These are phyloP conservation scores for Ambrosiella cleistominuta DNA, from an alignment of 2,329 filamentous ascomycete species.

Conservation along the genomic window DNA sequence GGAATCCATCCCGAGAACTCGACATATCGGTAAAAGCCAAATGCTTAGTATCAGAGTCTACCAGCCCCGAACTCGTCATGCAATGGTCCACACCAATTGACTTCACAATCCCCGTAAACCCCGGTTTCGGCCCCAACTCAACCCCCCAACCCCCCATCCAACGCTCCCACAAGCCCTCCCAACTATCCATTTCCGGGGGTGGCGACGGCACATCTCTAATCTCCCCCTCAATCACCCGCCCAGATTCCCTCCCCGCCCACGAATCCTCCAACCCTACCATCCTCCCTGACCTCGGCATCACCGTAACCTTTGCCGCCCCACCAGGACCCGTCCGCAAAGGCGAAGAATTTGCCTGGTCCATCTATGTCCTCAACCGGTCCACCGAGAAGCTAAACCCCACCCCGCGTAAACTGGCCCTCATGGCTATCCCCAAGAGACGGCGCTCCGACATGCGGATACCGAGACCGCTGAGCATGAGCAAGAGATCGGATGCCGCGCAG, in stretches of 20 bases:
- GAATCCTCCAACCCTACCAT: conserved; percentile 35
- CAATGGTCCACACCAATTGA: conserved; percentile 52
- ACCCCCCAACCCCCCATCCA: conserved; percentile 38
- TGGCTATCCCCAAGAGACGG: conserved; percentile 48
- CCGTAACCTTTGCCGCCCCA: conserved; percentile 55
- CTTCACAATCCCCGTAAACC: conserved; percentile 48
- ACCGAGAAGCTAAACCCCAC: conserved; percentile 25
- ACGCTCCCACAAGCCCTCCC: conserved; percentile 42
- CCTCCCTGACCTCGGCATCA: conserved; percentile 48
- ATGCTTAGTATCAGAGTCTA: conserved; percentile 35
- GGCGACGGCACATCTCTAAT: conserved; percentile 34
- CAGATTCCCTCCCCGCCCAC: conserved; percentile 37
- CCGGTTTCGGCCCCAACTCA: conserved; percentile 37
- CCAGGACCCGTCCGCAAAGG: conserved; percentile 38
- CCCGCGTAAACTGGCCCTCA: conserved; percentile 49
- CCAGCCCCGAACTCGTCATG: conserved; percentile 44
- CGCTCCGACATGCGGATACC: conserved; percentile 36
- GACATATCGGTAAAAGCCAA: conserved; percentile 45
- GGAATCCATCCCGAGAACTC: conserved; percentile 33
- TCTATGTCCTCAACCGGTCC: conserved; percentile 61
- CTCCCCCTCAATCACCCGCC: conserved; percentile 38
- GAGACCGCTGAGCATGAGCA: conserved; percentile 34
- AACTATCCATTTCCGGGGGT: conserved; percentile 41
- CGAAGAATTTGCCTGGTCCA: conserved; percentile 51
- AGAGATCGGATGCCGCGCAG: conserved; percentile 22